Evolutionary conservation across 306 rosid genomes (phyloP).

Genomic region (Vigna nakashimae): DNA sequence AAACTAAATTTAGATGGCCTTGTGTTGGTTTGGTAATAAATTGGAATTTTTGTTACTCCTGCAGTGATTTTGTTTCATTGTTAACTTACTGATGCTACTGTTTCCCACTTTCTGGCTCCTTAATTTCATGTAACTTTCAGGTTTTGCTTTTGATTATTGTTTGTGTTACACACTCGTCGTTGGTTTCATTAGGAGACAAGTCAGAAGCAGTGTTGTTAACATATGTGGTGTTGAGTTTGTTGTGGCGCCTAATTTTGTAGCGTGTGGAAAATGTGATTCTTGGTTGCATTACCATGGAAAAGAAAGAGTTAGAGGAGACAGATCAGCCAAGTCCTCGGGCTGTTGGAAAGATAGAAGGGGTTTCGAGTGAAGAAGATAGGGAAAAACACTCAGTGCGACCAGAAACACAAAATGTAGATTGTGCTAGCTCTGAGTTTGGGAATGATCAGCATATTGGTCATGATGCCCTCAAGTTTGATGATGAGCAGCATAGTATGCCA

Average conservation of each 20-base stretch:
- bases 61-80: neutral
- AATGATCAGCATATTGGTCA: constrained; percentile 16
- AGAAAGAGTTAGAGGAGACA: constrained; percentile 40
- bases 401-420: neutral
- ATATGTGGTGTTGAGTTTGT: constrained; percentile 38
- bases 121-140: neutral
- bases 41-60: constrained; percentile 2
- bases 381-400: constrained; percentile 36
- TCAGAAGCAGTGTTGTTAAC: constrained; percentile 25
- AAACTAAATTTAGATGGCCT: neutral
- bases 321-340: constrained; percentile 41
- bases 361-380: constrained; percentile 40
- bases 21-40: neutral
- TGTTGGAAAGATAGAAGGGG: constrained; percentile 42
- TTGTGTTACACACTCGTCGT: constrained; percentile 7
- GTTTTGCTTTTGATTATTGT: neutral
- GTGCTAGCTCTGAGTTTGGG: constrained; percentile 24
- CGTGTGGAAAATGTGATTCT: constrained; percentile 29
- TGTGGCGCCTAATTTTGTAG: constrained; percentile 14
- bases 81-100: neutral
- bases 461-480: constrained; percentile 34
- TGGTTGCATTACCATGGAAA: constrained; percentile 51
- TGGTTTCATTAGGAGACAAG: neutral
- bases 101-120: neutral
- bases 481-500: constrained; percentile 37